Evolutionary conservation across 345 rosid genomes (phyloP).

Genomic region (Syzygium grande): DNA sequence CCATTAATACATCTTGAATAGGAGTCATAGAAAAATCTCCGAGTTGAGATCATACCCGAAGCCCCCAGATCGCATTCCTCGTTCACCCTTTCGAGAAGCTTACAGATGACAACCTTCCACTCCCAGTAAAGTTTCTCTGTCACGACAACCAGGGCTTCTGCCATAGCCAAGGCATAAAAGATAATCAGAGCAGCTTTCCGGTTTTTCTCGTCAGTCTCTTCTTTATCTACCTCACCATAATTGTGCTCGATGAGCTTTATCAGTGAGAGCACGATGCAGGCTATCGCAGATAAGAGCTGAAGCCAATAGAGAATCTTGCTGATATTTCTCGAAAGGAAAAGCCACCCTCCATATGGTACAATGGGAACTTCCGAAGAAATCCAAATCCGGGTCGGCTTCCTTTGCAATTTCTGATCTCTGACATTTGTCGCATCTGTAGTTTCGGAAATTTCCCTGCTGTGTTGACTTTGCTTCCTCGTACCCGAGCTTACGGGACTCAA

Average conservation of each 20-base stretch:
- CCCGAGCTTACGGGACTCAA: not conserved
- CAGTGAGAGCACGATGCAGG: not conserved
- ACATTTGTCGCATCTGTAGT: not conserved
- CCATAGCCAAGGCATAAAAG: not conserved
- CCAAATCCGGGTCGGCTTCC: not conserved
- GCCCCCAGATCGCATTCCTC: not conserved
- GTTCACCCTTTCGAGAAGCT: not conserved
- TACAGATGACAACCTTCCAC: not conserved
- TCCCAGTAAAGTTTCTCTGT: not conserved
- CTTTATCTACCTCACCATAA: not conserved
- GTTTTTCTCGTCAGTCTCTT: not conserved
- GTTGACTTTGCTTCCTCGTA: not conserved
- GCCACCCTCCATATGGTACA: not conserved
- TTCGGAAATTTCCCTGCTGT: not conserved
- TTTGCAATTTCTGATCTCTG: not conserved
- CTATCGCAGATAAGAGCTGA: not conserved
- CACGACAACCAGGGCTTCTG: not conserved
- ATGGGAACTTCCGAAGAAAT: not conserved
- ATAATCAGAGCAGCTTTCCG: not conserved
- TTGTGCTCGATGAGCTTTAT: not conserved
- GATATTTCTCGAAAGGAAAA: not conserved
- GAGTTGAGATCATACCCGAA: conserved; percentile 43
- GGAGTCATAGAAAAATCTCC: conserved; percentile 75
- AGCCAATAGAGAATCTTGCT: not conserved
- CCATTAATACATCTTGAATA: conserved; percentile 71